Percentiles rank a stretch among this genome's conserved stretches.
Evolutionary conservation across 2,329 filamentous ascomycete genomes (phyloP).

Genomic region (Chaetothyriales sp.): DNA sequence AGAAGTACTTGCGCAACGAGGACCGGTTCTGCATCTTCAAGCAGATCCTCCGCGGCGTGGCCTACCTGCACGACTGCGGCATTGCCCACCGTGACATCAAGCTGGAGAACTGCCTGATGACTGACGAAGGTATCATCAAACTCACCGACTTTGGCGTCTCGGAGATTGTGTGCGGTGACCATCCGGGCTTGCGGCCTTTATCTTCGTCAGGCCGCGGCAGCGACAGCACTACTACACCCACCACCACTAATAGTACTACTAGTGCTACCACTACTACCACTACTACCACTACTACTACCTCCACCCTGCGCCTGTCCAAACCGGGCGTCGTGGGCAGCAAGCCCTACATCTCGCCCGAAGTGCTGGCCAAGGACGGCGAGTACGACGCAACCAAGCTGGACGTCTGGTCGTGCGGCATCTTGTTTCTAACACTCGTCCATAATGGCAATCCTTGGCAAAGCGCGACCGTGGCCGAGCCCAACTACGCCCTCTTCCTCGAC

Average conservation of each 20-base stretch:
- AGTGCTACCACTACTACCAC: background rate
- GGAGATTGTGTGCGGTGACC: constrained; percentile 69
- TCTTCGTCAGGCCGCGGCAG: no score
- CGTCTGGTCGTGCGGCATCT: constrained; percentile 73
- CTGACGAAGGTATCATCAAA: constrained; percentile 67
- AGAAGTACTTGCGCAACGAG: constrained; percentile 51
- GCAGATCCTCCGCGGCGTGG: constrained; percentile 68
- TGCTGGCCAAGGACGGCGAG: constrained; percentile 51
- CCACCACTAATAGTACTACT: no score
- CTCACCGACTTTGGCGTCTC: constrained; percentile 87
- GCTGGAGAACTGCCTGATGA: constrained; percentile 71
- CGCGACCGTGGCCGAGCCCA: constrained; percentile 43
- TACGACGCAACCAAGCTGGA: constrained; percentile 70
- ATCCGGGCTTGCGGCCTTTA: constrained; percentile 53
- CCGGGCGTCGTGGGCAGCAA: constrained; percentile 74
- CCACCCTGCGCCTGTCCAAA: constrained; percentile 34
- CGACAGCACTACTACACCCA: background rate
- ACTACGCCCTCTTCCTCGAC: constrained; percentile 51
- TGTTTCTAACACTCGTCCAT: constrained; percentile 65
- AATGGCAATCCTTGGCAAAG: constrained; percentile 61
- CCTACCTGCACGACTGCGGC: constrained; percentile 68
- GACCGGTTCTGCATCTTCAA: constrained; percentile 80
- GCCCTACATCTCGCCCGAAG: constrained; percentile 79
- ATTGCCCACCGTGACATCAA: constrained; percentile 89
- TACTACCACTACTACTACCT: background rate